phyloP scores from a whole-genome alignment of 1,139 yeast species.

The Yamadazyma dushanensis region DNA sequence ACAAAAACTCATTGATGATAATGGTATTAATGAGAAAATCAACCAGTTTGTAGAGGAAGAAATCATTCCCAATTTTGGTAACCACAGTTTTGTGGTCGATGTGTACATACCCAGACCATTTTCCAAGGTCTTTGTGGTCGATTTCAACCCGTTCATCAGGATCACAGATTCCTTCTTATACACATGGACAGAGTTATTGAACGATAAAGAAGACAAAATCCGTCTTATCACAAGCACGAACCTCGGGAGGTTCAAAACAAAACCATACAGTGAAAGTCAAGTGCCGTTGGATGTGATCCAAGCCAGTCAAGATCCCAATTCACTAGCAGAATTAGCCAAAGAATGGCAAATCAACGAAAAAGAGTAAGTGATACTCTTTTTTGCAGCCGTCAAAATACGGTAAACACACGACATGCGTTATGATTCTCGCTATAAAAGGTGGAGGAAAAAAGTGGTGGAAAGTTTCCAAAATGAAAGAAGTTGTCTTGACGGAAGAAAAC shows the following conservation, averaged over 20 bases:
- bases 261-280: slow-evolving; percentile 85
- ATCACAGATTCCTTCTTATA: slow-evolving; percentile 75
- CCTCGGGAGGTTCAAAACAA: slow-evolving; percentile 70
- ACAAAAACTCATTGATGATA: slow-evolving; percentile 46
- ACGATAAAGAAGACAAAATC: slow-evolving; percentile 37
- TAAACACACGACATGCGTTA: neutral
- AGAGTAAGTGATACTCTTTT: slow-evolving; percentile 1
- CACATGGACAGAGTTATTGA: slow-evolving; percentile 77
- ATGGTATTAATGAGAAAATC: slow-evolving; percentile 35
- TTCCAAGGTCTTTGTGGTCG: slow-evolving; percentile 64
- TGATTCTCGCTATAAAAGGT: too few species aligned
- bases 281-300: slow-evolving; percentile 91
- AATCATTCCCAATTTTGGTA: slow-evolving; percentile 52
- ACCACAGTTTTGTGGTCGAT: slow-evolving; percentile 67
- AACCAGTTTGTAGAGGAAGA: slow-evolving; percentile 52
- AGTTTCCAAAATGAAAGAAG: too few species aligned
- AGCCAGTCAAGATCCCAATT: slow-evolving; percentile 65
- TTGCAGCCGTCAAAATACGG: too few species aligned
- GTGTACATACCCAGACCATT: slow-evolving; percentile 79
- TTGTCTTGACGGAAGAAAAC: slow-evolving; percentile 16
- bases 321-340: slow-evolving; percentile 64
- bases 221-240: slow-evolving; percentile 69
- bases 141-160: slow-evolving; percentile 81
- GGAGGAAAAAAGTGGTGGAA: too few species aligned
- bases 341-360: slow-evolving; percentile 45